Conservation (phyloP, 1,284 basidiomycete species). For the Waitea zeae region DNA sequence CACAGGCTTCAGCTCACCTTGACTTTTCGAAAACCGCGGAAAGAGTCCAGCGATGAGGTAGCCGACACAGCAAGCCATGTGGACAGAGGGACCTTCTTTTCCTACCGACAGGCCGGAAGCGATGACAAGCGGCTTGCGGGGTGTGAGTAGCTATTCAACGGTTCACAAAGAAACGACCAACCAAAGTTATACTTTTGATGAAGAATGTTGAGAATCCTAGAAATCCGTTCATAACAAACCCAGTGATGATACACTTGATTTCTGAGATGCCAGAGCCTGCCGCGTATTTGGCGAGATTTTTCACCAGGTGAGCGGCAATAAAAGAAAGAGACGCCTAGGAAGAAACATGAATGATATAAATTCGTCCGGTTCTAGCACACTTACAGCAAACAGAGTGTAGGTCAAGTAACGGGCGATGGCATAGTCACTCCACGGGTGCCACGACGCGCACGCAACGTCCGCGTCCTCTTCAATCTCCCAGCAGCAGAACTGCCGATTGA, state of each 20-base stretch:
- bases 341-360: constrained; percentile 3
- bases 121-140: constrained; percentile 80
- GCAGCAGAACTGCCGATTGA: constrained; percentile 96
- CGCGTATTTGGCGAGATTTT: constrained; percentile 82
- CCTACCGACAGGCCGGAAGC: constrained; percentile 95
- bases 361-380: constrained; percentile 13
- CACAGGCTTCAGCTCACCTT: constrained; percentile 34
- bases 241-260: constrained; percentile 96
- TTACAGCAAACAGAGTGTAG: constrained; percentile 80
- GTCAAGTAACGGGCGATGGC: constrained; percentile 65
- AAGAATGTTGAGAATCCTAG: constrained; percentile 79
- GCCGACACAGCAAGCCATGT: constrained; percentile 91
- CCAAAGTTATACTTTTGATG: constrained; percentile 85
- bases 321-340: constrained; percentile 62
- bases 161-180: constrained; percentile 30
- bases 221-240: constrained; percentile 94
- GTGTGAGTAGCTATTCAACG: too few species aligned
- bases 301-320: constrained; percentile 77
- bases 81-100: constrained; percentile 97
- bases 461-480: constrained; percentile 83
- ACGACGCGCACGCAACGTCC: constrained; percentile 75
- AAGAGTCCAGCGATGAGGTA: constrained; percentile 77
- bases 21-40: constrained; percentile 68
- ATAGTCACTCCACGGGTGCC: constrained; percentile 82
- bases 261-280: constrained; percentile 98